These are phyloP conservation scores for Holtermannia corniformis DNA, from an alignment of 768 basidiomycete species.

Conservation along the genomic window DNA sequence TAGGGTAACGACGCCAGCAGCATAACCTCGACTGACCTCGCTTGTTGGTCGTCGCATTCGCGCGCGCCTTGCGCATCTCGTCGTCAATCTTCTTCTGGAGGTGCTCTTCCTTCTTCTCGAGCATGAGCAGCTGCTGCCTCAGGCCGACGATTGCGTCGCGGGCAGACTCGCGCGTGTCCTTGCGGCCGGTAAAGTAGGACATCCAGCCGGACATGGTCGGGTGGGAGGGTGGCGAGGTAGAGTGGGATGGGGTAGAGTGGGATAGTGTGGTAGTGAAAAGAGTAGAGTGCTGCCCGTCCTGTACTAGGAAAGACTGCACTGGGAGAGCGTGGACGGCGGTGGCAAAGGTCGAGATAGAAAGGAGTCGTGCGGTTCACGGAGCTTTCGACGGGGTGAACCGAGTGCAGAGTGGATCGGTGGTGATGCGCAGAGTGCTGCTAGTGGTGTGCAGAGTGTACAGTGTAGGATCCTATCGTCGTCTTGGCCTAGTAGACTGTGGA, in stretches of 20 bases:
- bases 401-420: too few relatives aligned
- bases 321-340: too few relatives aligned
- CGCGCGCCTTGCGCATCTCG: constrained; percentile 79
- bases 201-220: constrained; percentile 51
- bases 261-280: too few relatives aligned
- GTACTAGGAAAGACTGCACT: too few relatives aligned
- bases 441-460: too few relatives aligned
- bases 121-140: constrained; percentile 87
- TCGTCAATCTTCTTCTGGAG: constrained; percentile 94
- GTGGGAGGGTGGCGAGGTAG: neutral
- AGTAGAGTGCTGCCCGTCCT: too few relatives aligned
- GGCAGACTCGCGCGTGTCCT: constrained; percentile 69
- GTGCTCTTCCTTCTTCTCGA: constrained; percentile 99
- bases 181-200: constrained; percentile 69
- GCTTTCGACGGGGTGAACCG: too few relatives aligned
- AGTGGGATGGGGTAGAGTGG: neutral
- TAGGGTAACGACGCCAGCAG: neutral
- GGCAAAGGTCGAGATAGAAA: too few relatives aligned
- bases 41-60: constrained; percentile 90
- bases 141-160: constrained; percentile 87
- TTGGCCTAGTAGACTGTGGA: too few relatives aligned
- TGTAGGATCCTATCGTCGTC: too few relatives aligned
- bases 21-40: constrained; percentile 53
- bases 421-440: too few relatives aligned
- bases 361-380: too few relatives aligned